Evolutionary conservation across 83 land plant species (phyloP).

Genomic region (Thuja plicata): DNA sequence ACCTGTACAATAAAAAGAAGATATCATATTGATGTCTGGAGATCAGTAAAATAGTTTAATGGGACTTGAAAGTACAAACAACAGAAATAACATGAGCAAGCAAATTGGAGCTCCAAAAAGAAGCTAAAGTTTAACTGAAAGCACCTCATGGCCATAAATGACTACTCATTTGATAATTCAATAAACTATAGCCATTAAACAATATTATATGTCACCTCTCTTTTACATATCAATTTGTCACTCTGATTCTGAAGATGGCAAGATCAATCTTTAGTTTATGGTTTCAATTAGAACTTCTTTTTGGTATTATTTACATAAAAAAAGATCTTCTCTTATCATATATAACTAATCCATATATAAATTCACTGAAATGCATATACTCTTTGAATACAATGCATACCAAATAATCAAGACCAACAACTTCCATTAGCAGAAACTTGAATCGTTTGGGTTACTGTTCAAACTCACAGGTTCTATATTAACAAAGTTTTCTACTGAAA

Average conservation of each 20-base stretch:
- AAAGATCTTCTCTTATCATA: neutral
- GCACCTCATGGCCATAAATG: neutral
- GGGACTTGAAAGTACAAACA: neutral
- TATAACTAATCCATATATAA: neutral
- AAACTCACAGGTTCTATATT: neutral
- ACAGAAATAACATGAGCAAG: neutral
- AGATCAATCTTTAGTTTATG: neutral
- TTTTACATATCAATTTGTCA: neutral
- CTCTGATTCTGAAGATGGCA: neutral
- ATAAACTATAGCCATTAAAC: too few species aligned
- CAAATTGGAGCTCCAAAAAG: neutral
- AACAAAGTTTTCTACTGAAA: neutral
- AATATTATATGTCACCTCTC: neutral
- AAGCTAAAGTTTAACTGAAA: neutral
- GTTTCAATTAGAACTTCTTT: neutral
- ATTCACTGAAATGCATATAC: neutral
- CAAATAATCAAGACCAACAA: neutral
- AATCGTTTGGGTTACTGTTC: neutral
- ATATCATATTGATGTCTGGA: neutral
- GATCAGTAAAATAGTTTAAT: neutral
- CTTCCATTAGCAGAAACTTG: neutral
- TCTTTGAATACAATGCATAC: neutral
- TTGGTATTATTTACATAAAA: neutral
- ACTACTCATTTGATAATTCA: neutral
- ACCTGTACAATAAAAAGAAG: constrained; percentile 14